phyloP scores from a whole-genome alignment of 2,329 filamentous ascomycete species.

The Penicillium janthinellum region DNA sequence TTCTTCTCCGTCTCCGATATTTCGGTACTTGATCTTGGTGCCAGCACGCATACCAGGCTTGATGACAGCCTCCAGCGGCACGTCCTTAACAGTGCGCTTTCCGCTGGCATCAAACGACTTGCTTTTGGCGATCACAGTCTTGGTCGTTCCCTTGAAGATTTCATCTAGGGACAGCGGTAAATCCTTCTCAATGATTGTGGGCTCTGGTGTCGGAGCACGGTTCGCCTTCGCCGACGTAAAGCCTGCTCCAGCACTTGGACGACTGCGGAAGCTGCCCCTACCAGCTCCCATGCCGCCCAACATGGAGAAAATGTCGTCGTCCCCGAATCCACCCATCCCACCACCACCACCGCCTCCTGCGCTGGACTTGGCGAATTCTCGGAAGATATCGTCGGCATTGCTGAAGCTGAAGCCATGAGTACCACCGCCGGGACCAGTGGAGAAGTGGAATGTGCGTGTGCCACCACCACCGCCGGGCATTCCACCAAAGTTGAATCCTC shows the following conservation, averaged over 20 bases:
- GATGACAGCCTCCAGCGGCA: conserved; percentile 91
- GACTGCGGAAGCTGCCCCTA: conserved; percentile 36
- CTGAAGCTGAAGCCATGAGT: conserved; percentile 76
- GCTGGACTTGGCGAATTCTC: conserved; percentile 71
- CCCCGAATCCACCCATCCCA: conserved; percentile 53
- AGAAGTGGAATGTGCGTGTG: conserved; percentile 50
- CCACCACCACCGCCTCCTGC: conserved; percentile 52
- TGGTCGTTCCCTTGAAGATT: conserved; percentile 79
- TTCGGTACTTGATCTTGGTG: conserved; percentile 97
- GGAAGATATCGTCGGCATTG: conserved; percentile 80
- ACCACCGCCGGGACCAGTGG: conserved; percentile 51
- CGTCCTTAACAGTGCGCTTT: conserved; percentile 83
- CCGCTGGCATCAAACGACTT: conserved; percentile 86
- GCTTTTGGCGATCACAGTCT: conserved; percentile 98
- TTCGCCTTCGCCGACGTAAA: conserved; percentile 31
- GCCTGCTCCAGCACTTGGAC: conserved; percentile 27
- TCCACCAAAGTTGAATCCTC: conserved; percentile 54
- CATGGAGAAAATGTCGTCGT: conserved; percentile 59
- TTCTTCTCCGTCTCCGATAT: conserved; percentile 96
- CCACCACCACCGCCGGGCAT: conserved; percentile 55
- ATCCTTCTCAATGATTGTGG: conserved; percentile 85
- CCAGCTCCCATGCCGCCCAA: conserved; percentile 42
- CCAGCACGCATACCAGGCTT: conserved; percentile 95
- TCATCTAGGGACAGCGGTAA: conserved; percentile 84
- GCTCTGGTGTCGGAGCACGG: conserved; percentile 68